Conservation (phyloP, 2,329 filamentous ascomycete genomes). For the Emydomyces testavorans region DNA sequence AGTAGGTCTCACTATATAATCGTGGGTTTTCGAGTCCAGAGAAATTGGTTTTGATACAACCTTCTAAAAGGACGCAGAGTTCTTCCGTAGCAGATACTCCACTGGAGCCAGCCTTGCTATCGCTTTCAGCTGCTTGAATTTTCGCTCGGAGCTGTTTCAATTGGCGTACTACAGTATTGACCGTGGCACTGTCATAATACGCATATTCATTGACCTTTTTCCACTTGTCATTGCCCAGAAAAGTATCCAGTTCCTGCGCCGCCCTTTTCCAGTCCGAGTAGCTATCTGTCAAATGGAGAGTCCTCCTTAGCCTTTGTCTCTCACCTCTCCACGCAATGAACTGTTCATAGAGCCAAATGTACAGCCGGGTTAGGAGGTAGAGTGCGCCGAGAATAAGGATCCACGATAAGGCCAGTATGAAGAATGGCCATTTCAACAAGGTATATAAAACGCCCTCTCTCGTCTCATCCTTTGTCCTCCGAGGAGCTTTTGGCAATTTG, state of each 20-base stretch:
- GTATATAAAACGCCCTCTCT: slow-evolving; percentile 85
- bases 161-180: slow-evolving; percentile 65
- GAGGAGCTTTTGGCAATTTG: slow-evolving; percentile 35
- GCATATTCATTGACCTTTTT: slow-evolving; percentile 46
- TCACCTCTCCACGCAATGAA: slow-evolving; percentile 79
- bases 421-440: slow-evolving; percentile 81
- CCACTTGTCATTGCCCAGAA: slow-evolving; percentile 57
- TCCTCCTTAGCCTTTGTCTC: slow-evolving; percentile 57
- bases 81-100: slow-evolving; percentile 68
- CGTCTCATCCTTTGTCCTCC: slow-evolving; percentile 73
- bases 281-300: slow-evolving; percentile 57
- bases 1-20: slow-evolving; percentile 95
- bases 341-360: slow-evolving; percentile 88
- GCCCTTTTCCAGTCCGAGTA: slow-evolving; percentile 76
- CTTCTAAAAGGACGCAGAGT: slow-evolving; percentile 65
- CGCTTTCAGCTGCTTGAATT: slow-evolving; percentile 26
- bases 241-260: slow-evolving; percentile 66
- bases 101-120: slow-evolving; percentile 28
- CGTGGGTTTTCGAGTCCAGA: slow-evolving; percentile 86
- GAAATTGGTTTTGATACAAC: slow-evolving; percentile 96
- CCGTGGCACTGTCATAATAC: slow-evolving; percentile 80
- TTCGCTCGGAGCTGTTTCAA: slow-evolving; percentile 42
- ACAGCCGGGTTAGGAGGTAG: slow-evolving; percentile 73
- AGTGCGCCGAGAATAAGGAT: slow-evolving; percentile 58
- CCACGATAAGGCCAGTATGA: slow-evolving; percentile 71